A percentile compares a stretch with the other conserved stretches of the same genome.
Conservation (phyloP, 352 stramenopile species). For the Phytophthora sansomeana region DNA sequence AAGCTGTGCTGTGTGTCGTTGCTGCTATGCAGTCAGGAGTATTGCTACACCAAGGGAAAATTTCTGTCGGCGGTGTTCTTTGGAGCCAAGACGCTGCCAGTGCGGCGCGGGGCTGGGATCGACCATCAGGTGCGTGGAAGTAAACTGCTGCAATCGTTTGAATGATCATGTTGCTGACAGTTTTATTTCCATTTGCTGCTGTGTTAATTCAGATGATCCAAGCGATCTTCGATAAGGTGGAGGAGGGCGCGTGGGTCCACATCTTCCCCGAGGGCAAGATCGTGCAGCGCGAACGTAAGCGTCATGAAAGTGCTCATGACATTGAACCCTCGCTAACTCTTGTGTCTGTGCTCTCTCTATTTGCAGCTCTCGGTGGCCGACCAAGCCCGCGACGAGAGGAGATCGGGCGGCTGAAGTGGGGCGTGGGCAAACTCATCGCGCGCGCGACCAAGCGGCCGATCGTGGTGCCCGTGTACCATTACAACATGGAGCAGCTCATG, state of each 20-base stretch:
- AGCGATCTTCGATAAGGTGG: constrained; percentile 82
- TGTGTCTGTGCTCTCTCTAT: background rate
- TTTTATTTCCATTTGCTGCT: background rate
- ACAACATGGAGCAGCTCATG: constrained; percentile 91
- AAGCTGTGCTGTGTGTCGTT: background rate
- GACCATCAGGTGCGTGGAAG: constrained; percentile 60
- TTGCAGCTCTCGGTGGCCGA: constrained; percentile 71
- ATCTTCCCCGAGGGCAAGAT: constrained; percentile 92
- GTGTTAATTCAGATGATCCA: constrained; percentile 63
- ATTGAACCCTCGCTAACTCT: background rate
- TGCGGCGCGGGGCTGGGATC: constrained; percentile 77
- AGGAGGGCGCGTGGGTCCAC: constrained; percentile 85
- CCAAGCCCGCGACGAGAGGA: constrained; percentile 66
- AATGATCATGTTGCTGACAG: background rate
- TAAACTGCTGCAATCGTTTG: background rate
- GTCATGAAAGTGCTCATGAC: too few species aligned
- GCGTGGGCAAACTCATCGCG: constrained; percentile 87
- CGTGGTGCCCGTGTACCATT: constrained; percentile 88
- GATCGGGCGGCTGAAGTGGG: constrained; percentile 89
- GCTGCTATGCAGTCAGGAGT: constrained; percentile 70
- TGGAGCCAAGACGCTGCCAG: constrained; percentile 70
- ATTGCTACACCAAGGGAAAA: constrained; percentile 77
- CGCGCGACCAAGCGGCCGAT: constrained; percentile 70
- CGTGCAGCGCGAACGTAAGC: constrained; percentile 64
- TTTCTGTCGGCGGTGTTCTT: constrained; percentile 71